Evolutionary conservation across 352 stramenopile species (phyloP).

Genomic region (Pythium dissotocum): DNA sequence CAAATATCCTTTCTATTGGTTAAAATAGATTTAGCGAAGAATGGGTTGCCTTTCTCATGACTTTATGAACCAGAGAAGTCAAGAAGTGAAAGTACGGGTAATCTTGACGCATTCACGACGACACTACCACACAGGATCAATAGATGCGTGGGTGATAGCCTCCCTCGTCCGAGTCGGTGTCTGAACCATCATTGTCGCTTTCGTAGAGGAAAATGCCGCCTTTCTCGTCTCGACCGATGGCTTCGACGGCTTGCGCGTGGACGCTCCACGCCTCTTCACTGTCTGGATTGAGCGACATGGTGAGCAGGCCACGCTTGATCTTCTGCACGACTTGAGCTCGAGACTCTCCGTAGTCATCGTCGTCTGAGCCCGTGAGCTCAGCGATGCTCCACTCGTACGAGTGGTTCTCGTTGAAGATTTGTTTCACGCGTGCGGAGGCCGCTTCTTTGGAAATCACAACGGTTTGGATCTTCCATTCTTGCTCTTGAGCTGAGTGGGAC

Average conservation of each 20-base stretch:
- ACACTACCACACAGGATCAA: no score
- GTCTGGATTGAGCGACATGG: constrained; percentile 6
- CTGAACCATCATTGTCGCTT: background rate
- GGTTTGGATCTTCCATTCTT: constrained; percentile 1
- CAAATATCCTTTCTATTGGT: background rate
- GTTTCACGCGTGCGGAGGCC: background rate
- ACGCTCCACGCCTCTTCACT: constrained; percentile 11
- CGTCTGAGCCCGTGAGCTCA: background rate
- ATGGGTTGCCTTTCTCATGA: constrained; percentile 1
- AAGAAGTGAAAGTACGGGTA: no score
- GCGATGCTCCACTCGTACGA: constrained; percentile 14
- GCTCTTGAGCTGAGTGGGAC: constrained; percentile 3
- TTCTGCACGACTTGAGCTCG: background rate
- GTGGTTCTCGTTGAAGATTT: constrained; percentile 11
- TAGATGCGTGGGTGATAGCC: background rate
- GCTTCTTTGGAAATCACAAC: constrained; percentile 3
- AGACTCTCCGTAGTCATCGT: background rate
- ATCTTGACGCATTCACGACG: no score
- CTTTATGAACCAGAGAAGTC: no score
- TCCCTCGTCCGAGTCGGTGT: background rate
- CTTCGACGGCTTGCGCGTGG: constrained; percentile 3
- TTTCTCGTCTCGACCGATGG: background rate
- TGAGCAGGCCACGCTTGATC: background rate
- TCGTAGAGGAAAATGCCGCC: background rate
- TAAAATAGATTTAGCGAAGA: background rate